Evolutionary conservation across 805 yeast genomes (phyloP).

Genomic region (Candida rishiriensis): DNA sequence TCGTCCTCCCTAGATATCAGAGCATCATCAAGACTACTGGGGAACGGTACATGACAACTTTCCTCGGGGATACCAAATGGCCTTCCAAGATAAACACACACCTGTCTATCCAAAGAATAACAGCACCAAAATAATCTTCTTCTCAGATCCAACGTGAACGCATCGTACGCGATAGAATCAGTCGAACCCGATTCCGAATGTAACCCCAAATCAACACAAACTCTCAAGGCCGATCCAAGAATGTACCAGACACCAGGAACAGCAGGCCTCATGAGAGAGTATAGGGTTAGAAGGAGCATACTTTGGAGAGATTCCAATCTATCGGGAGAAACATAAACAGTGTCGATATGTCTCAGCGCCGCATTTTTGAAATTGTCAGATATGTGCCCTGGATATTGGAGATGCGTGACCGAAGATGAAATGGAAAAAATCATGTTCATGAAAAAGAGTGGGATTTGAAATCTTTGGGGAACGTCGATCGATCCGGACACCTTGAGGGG

Average conservation of each 20-base stretch:
- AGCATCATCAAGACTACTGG: constrained; percentile 72
- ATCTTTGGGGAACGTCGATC: constrained; percentile 42
- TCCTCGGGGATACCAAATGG: constrained; percentile 90
- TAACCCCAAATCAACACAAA: constrained; percentile 79
- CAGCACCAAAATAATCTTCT: constrained; percentile 86
- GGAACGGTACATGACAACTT: constrained; percentile 64
- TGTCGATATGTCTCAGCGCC: constrained; percentile 55
- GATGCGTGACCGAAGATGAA: constrained; percentile 68
- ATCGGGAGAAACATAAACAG: constrained; percentile 53
- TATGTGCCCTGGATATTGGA: constrained; percentile 59
- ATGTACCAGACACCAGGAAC: constrained; percentile 93
- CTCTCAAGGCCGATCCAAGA: constrained; percentile 71
- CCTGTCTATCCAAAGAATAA: constrained; percentile 79
- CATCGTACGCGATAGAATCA: constrained; percentile 33
- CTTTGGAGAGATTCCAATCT: constrained; percentile 73
- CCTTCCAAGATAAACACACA: constrained; percentile 79
- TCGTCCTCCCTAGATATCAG: constrained; percentile 36
- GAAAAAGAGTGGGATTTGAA: constrained; percentile 58
- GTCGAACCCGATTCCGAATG: constrained; percentile 56
- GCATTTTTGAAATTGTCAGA: constrained; percentile 69
- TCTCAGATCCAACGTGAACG: constrained; percentile 61
- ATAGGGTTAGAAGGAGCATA: constrained; percentile 59
- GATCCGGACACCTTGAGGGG: constrained; percentile 32
- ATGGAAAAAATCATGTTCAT: constrained; percentile 76
- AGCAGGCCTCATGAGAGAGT: constrained; percentile 83